These are phyloP conservation scores for Ailanthus altissimus DNA, from an alignment of 345 rosid genomes.

Conservation along the genomic window DNA sequence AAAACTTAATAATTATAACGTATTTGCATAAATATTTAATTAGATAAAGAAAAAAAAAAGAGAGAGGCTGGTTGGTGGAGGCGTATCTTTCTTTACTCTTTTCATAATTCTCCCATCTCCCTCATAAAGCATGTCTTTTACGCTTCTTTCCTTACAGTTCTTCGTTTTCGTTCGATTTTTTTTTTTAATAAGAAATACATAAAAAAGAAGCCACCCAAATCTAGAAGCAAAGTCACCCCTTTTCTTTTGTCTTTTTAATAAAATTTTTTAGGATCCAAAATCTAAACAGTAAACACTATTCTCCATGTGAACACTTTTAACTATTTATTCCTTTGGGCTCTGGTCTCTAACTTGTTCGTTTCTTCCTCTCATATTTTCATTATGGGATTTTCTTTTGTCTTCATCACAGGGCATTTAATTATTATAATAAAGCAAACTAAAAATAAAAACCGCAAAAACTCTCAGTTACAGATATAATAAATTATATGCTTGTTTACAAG, in stretches of 20 bases:
- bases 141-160: constrained; percentile 10
- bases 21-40: too few relatives aligned
- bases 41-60: too few relatives aligned
- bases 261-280: not conserved
- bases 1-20: too few relatives aligned
- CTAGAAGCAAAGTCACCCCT: constrained; percentile 26
- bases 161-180: not conserved
- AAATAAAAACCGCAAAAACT: not conserved
- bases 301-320: constrained; percentile 11
- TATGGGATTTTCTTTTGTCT: constrained; percentile 24
- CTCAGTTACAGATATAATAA: constrained; percentile 6
- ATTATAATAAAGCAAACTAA: constrained; percentile 11
- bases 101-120: not conserved
- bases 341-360: constrained; percentile 23
- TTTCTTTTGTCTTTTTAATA: not conserved
- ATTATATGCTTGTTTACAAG: constrained; percentile 41
- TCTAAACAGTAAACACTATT: not conserved
- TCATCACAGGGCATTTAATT: not conserved
- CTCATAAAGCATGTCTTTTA: constrained; percentile 21
- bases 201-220: constrained; percentile 1
- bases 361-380: constrained; percentile 22
- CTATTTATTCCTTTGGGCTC: constrained; percentile 10
- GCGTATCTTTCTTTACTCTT: not conserved
- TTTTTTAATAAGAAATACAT: not conserved
- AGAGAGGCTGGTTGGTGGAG: not conserved